These are phyloP conservation scores for Candida qinlingensis DNA, from an alignment of 805 yeast species.

Conservation along the genomic window DNA sequence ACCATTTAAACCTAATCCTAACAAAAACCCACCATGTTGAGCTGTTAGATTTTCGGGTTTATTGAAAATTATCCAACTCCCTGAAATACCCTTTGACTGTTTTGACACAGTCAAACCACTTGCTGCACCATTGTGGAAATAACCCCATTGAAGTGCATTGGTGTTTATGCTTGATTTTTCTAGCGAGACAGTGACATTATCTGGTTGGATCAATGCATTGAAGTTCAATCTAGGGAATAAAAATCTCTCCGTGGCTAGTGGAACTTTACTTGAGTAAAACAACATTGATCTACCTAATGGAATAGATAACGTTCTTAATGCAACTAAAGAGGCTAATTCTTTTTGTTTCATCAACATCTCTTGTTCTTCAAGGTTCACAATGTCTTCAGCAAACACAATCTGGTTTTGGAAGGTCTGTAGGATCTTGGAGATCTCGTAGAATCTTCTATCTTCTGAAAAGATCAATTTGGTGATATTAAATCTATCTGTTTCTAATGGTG, in stretches of 20 bases:
- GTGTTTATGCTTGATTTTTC: constrained; percentile 49
- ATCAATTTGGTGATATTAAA: constrained; percentile 64
- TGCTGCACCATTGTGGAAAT: constrained; percentile 88
- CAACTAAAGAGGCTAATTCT: constrained; percentile 55
- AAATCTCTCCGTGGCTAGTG: constrained; percentile 80
- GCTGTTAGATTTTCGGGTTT: constrained; percentile 66
- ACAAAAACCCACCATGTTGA: constrained; percentile 91
- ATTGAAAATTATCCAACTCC: constrained; percentile 89
- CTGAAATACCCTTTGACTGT: constrained; percentile 64
- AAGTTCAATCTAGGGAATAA: constrained; percentile 74
- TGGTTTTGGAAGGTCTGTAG: constrained; percentile 69
- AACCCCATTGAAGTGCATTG: constrained; percentile 67
- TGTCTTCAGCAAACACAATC: constrained; percentile 31
- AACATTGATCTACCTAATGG: constrained; percentile 79
- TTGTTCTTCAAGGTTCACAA: constrained; percentile 42
- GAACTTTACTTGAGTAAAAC: constrained; percentile 61
- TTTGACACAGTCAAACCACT: constrained; percentile 74
- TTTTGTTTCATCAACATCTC: constrained; percentile 50
- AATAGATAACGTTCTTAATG: constrained; percentile 65
- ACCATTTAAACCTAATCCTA: constrained; percentile 90
- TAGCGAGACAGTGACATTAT: constrained; percentile 55
- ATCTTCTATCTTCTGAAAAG: constrained; percentile 74
- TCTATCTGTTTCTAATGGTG: constrained; percentile 65
- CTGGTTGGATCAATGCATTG: constrained; percentile 59
- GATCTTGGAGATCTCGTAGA: constrained; percentile 67